phyloP scores from a whole-genome alignment of 1,284 basidiomycete species.

The Bjerkandera adusta region DNA sequence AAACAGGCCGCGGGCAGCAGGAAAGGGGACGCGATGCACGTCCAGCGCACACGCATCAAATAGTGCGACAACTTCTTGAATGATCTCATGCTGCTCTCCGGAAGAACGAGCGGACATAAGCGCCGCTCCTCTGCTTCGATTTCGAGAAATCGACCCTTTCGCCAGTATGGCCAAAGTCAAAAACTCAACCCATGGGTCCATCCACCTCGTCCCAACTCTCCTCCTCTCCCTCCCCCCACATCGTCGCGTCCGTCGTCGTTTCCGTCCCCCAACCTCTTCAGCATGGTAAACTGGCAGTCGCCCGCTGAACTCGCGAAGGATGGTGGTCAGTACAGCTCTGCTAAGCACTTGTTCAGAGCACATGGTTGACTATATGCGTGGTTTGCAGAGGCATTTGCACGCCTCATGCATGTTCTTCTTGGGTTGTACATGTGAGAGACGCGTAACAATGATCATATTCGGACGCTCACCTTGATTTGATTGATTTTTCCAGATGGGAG shows the following conservation, averaged over 20 bases:
- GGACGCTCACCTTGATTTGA: neutral
- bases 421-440: conserved; percentile 60
- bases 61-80: too few relatives aligned
- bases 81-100: too few relatives aligned
- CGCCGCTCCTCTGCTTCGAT: too few relatives aligned
- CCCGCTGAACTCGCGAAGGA: conserved; percentile 46
- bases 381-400: conserved; percentile 52
- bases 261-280: conserved; percentile 2
- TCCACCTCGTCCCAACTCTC: too few relatives aligned
- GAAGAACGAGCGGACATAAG: too few relatives aligned
- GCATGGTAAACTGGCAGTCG: conserved; percentile 44
- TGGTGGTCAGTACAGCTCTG: conserved; percentile 42
- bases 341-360: neutral
- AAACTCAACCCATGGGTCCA: too few relatives aligned
- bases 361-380: neutral
- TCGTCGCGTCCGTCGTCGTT: conserved; percentile 3
- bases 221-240: too few relatives aligned
- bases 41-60: too few relatives aligned
- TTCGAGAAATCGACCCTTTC: too few relatives aligned
- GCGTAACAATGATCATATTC: neutral
- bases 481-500: conserved; percentile 29
- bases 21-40: too few relatives aligned
- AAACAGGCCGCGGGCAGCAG: too few relatives aligned
- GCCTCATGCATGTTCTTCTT: conserved; percentile 64
- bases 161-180: too few relatives aligned